A percentile compares a stretch with the other conserved stretches of the same genome.
These are phyloP conservation scores for Mucor circinelloides DNA, from an alignment of 371 early-diverging fungal genomes.

Conservation along the genomic window DNA sequence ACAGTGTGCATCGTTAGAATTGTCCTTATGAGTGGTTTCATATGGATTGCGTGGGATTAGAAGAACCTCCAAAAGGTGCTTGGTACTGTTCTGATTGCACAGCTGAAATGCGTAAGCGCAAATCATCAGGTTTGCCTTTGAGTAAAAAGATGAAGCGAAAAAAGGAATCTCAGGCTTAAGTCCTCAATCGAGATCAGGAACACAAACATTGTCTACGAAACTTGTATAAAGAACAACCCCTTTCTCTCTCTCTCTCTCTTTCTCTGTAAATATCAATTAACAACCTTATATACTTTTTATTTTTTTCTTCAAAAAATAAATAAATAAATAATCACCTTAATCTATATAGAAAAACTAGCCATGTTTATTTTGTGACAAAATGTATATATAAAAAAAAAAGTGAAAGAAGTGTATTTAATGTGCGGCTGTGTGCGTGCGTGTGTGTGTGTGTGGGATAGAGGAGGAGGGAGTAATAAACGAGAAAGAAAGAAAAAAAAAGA, in stretches of 20 bases:
- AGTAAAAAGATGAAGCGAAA: slow-evolving; percentile 20
- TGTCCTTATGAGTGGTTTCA: slow-evolving; percentile 93
- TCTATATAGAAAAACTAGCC: not conserved
- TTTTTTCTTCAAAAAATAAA: no score
- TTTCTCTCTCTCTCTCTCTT: not conserved
- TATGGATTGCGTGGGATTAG: slow-evolving; percentile 88
- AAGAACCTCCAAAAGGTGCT: slow-evolving; percentile 82
- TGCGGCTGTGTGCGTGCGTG: not conserved
- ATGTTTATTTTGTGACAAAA: not conserved
- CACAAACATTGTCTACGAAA: not conserved
- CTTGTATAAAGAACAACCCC: not conserved
- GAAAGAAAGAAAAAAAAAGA: not conserved
- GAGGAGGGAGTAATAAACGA: not conserved
- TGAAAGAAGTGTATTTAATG: not conserved
- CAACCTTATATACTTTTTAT: no score
- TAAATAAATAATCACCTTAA: not conserved
- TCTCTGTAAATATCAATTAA: not conserved
- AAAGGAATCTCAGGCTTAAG: slow-evolving; percentile 17
- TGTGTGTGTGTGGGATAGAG: not conserved
- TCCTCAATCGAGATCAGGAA: not conserved
- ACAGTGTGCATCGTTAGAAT: slow-evolving; percentile 31
- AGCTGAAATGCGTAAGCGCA: slow-evolving; percentile 50
- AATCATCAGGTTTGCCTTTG: slow-evolving; percentile 1
- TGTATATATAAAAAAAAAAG: not conserved
- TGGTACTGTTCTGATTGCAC: slow-evolving; percentile 90